A percentile compares a stretch with the other conserved stretches of the same genome.
Evolutionary conservation across 371 early-diverging fungal genomes (phyloP).

Genomic region (Rhizopus microsporus): DNA sequence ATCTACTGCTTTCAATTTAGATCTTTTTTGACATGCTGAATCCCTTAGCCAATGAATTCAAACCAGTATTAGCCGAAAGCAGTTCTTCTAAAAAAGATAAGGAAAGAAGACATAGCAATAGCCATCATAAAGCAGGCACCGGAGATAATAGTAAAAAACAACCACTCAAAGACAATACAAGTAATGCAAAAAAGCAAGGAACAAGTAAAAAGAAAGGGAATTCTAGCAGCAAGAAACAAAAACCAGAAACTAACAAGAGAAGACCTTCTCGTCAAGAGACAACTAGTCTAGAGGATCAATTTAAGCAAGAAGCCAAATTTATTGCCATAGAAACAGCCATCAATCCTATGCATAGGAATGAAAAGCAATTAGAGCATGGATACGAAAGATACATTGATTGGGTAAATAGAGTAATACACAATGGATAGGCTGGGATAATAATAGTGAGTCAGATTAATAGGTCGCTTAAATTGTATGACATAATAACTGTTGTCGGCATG

Average conservation of each 20-base stretch:
- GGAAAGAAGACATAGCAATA: background rate
- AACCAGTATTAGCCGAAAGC: slow-evolving; percentile 2
- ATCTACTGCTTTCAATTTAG: background rate
- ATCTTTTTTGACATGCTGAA: slow-evolving; percentile 13
- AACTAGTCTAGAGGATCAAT: background rate
- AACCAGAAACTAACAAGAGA: slow-evolving; percentile 3
- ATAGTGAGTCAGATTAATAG: slow-evolving; percentile 26
- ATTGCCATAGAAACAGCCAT: slow-evolving; percentile 43
- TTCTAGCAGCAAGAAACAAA: slow-evolving; percentile 6
- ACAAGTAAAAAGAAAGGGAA: slow-evolving; percentile 6
- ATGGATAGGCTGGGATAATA: background rate
- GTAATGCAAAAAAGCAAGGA: background rate
- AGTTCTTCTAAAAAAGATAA: background rate
- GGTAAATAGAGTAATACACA: slow-evolving; percentile 21
- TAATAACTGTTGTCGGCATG: slow-evolving; percentile 45
- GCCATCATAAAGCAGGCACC: background rate
- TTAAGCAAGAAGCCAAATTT: slow-evolving; percentile 26
- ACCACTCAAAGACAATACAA: background rate
- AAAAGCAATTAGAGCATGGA: slow-evolving; percentile 31
- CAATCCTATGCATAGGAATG: slow-evolving; percentile 28
- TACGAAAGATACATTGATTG: slow-evolving; percentile 47
- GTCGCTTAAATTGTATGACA: slow-evolving; percentile 32
- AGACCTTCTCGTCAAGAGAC: background rate
- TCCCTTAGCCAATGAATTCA: slow-evolving; percentile 16
- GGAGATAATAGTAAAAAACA: slow-evolving; percentile 6